A percentile compares a stretch with the other conserved stretches of the same genome.
phyloP scores from a whole-genome alignment of 164 flowering plant species.

The Berberis thunbergii region DNA sequence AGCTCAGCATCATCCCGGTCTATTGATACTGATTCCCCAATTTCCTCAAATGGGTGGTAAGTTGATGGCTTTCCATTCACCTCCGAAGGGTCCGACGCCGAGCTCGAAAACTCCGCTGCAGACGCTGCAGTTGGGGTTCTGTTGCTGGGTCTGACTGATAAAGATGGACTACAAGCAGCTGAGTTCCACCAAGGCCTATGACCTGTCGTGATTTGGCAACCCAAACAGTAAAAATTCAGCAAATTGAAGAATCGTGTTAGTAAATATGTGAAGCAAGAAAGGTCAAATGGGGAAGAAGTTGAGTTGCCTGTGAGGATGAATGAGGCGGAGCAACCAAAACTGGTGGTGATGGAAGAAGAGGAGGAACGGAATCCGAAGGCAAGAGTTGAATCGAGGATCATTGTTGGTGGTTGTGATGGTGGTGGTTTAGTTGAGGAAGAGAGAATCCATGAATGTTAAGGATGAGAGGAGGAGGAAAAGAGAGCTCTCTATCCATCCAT shows the following conservation, averaged over 20 bases:
- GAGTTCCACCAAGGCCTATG: not conserved
- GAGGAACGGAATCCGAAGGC: slow-evolving; percentile 13
- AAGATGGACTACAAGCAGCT: too few species aligned
- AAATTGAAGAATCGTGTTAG: too few species aligned
- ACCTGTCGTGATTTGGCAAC: not conserved
- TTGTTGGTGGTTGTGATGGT: not conserved
- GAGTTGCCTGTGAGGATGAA: not conserved
- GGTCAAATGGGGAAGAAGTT: too few species aligned
- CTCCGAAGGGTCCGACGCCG: slow-evolving; percentile 42
- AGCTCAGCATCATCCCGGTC: slow-evolving; percentile 40
- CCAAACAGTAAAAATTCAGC: too few species aligned
- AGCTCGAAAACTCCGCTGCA: slow-evolving; percentile 23
- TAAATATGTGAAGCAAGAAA: too few species aligned
- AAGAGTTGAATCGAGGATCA: slow-evolving; percentile 9
- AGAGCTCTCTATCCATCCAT: too few species aligned
- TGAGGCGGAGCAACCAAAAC: not conserved
- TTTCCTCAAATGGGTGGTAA: slow-evolving; percentile 80
- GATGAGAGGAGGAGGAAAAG: too few species aligned
- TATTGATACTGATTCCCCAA: slow-evolving; percentile 21
- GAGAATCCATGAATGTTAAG: too few species aligned
- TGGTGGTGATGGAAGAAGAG: not conserved
- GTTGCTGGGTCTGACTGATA: not conserved
- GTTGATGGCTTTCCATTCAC: slow-evolving; percentile 27
- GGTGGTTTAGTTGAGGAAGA: too few species aligned
- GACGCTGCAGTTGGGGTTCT: slow-evolving; percentile 26